Conservation (phyloP, 202 grass and related monocot species). For the Elaeis oleifera region DNA sequence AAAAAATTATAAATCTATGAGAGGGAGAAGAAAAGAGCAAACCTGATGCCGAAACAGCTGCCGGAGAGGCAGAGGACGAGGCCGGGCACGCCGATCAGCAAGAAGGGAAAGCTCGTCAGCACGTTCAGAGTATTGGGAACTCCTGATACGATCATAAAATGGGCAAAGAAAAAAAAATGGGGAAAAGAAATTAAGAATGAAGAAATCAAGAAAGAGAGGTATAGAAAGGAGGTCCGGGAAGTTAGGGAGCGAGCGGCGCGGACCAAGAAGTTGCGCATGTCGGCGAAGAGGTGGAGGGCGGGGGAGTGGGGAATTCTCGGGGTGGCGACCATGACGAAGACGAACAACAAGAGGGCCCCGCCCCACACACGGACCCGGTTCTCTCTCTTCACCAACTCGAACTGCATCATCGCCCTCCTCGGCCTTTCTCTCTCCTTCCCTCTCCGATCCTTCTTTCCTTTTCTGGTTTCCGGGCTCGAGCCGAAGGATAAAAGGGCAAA, state of each 20-base stretch:
- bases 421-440: no score
- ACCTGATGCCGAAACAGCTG: slow-evolving; percentile 84
- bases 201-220: background rate
- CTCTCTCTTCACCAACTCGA: background rate
- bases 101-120: slow-evolving; percentile 70
- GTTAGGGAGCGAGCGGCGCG: background rate
- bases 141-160: slow-evolving; percentile 10
- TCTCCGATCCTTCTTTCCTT: no score
- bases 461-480: no score
- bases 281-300: slow-evolving; percentile 89
- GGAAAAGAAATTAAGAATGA: background rate
- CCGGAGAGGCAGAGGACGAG: no score
- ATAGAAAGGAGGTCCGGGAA: background rate
- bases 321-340: slow-evolving; percentile 61
- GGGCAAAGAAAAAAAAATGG: background rate
- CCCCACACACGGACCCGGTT: slow-evolving; percentile 16
- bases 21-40: background rate
- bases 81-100: slow-evolving; percentile 62
- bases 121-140: slow-evolving; percentile 98
- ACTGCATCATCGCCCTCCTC: no score
- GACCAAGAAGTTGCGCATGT: slow-evolving; percentile 84
- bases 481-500: no score
- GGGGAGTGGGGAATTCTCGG: slow-evolving; percentile 69
- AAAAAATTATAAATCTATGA: no score
- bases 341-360: slow-evolving; percentile 7